Evolutionary conservation across 306 rosid genomes (phyloP).

Genomic region (Mucuna pruriens): DNA sequence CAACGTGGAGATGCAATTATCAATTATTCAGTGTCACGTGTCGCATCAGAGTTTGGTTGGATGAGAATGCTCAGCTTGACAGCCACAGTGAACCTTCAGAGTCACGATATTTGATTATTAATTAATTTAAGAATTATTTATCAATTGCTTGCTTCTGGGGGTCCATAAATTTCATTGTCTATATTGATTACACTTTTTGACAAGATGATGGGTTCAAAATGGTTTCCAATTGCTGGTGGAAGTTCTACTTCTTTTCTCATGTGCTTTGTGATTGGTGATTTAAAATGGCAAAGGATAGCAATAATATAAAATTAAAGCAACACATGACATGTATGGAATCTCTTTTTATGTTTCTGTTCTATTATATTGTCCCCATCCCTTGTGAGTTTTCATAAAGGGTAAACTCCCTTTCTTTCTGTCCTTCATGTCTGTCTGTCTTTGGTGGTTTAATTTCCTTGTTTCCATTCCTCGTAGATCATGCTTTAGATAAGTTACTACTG

Average conservation of each 20-base stretch:
- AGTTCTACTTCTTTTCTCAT: not conserved
- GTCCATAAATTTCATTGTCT: conserved; percentile 12
- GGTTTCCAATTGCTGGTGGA: conserved; percentile 31
- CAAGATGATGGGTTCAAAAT: conserved; percentile 45
- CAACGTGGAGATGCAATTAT: conserved; percentile 37
- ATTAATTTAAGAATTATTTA: not conserved
- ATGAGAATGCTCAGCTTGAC: conserved; percentile 27
- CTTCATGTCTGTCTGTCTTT: not conserved
- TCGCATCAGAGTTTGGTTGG: conserved; percentile 47
- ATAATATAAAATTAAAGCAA: not conserved
- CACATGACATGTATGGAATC: conserved; percentile 22
- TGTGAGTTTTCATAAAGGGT: not conserved
- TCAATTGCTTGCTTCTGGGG: not conserved
- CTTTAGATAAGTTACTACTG: no score
- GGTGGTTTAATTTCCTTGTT: not conserved
- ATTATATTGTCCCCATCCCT: not conserved
- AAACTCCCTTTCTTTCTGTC: not conserved
- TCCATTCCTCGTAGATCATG: not conserved
- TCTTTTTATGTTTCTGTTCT: not conserved
- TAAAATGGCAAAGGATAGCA: not conserved
- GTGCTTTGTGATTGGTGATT: not conserved
- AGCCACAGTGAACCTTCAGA: not conserved
- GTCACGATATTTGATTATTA: not conserved
- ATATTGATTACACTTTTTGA: conserved; percentile 47
- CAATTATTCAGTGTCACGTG: conserved; percentile 50